Evolutionary conservation across 2,329 filamentous ascomycete species (phyloP), one percentile per base, ranked within the genome.

Genomic region (Polytolypa hystricis): DNA sequence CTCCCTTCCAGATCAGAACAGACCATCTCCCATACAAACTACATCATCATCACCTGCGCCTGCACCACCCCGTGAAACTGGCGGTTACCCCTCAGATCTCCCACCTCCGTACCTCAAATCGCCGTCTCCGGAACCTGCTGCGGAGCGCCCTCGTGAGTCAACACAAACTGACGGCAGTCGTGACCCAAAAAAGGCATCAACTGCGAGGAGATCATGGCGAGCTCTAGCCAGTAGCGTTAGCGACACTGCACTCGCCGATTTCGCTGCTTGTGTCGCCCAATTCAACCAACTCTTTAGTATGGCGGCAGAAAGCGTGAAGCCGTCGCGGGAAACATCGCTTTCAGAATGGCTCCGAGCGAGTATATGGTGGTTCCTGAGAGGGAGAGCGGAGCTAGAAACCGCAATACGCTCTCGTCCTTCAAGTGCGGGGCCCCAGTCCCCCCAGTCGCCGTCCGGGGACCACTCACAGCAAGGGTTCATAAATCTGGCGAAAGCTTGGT

Each of bases 351-450:
- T 81, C 7, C 73, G 83, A 40, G 79, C 78, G 16, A 79, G 77
- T 3, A 65, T 84, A 1, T 95, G 87, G 87, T 95, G 87, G 87
- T 93, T 94, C 51, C 55, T 93, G 30, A 81, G 76, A 47, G 87
- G 86, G 14, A 78, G 86, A 42, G 74, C 79, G 51, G 77, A 78
- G 7, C 67, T 94, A 35, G 87, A 94, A 55, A 59, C 64, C 9
- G 68, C 79, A 26, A 77, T 93, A 31, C 72, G 84, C 42, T 77
- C 75, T 35, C 71, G 74, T 5, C 70, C 78, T 19, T 61, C 65
- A 23, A 67, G 60, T 28, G 65, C 71, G 4, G 70, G 76, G 42
- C 64, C 46, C 64, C 69, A 52, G 62, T 70, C 43, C 30, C 36
- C 35, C 16, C n/a, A n/a, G n/a, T 67, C 56, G 3, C 56, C 64